Evolutionary conservation across 2,329 filamentous ascomycete species (phyloP).

Genomic region (Trichoderma atrobrunneum): DNA sequence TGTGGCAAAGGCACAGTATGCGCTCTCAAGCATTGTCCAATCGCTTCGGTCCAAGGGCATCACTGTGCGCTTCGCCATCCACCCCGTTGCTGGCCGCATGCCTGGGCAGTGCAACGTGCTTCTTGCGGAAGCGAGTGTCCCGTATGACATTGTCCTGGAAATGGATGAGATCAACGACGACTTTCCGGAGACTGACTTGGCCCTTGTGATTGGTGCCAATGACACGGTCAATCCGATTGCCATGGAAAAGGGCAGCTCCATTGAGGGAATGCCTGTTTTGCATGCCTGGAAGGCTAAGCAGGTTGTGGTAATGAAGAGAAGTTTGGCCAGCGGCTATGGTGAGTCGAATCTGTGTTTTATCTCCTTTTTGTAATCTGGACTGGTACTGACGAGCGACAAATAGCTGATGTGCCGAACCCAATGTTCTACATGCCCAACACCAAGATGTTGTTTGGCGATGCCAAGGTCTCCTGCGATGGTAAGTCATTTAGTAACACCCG

Average conservation of each 20-base stretch:
- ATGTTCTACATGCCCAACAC: conserved; percentile 92
- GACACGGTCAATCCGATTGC: conserved; percentile 92
- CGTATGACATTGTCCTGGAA: conserved; percentile 88
- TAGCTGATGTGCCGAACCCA: conserved; percentile 84
- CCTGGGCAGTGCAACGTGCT: conserved; percentile 91
- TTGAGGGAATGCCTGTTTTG: conserved; percentile 89
- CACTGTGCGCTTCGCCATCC: conserved; percentile 84
- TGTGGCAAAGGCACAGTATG: conserved; percentile 89
- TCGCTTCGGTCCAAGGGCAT: conserved; percentile 72
- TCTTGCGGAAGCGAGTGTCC: conserved; percentile 81
- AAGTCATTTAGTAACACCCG: conserved; percentile 28
- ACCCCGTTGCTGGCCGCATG: conserved; percentile 88
- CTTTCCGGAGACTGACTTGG: conserved; percentile 80
- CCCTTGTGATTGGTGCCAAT: conserved; percentile 86
- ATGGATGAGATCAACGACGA: conserved; percentile 98
- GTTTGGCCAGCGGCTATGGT: conserved; percentile 86
- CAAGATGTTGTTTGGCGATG: conserved; percentile 90
- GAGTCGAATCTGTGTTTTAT: conserved; percentile 31
- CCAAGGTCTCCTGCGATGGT: conserved; percentile 80
- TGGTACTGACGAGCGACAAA: conserved; percentile 21
- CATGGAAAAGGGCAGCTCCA: conserved; percentile 75
- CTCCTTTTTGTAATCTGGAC: not conserved
- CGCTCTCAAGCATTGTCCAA: conserved; percentile 76
- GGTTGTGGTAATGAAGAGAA: conserved; percentile 89
- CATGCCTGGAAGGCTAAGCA: conserved; percentile 94